phyloP scores from a whole-genome alignment of 2,329 filamentous ascomycete species.

The Clonostachys byssicola region DNA sequence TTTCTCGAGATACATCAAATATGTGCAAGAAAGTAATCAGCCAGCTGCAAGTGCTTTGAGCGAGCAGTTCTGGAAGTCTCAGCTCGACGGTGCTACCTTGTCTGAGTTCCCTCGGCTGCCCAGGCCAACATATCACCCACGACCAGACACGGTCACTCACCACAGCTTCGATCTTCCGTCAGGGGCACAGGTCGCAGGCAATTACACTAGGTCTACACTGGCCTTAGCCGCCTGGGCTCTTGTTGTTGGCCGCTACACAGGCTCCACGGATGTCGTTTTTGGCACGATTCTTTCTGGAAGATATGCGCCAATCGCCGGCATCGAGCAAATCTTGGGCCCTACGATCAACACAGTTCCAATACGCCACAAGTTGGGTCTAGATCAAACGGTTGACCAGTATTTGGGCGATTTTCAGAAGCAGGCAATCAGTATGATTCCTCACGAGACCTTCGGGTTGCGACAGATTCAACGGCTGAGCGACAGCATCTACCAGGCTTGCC shows the following conservation, averaged over 20 bases:
- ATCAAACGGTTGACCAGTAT: neutral
- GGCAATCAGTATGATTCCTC: neutral
- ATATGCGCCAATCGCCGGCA: slow-evolving; percentile 2
- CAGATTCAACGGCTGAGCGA: slow-evolving; percentile 3
- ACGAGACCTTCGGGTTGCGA: slow-evolving; percentile 1
- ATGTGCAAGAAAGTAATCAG: too few species aligned
- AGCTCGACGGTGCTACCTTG: too few species aligned
- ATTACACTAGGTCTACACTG: slow-evolving; percentile 8
- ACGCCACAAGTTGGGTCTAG: neutral
- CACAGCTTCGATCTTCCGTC: too few species aligned
- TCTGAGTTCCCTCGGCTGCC: too few species aligned
- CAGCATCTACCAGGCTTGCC: slow-evolving; percentile 1
- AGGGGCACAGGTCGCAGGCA: too few species aligned
- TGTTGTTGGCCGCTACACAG: neutral
- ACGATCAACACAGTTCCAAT: slow-evolving; percentile 5
- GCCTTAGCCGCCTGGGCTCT: slow-evolving; percentile 8
- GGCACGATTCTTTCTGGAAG: slow-evolving; percentile 3
- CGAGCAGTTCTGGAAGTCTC: too few species aligned
- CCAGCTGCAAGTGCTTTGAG: too few species aligned
- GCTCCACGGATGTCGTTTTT: slow-evolving; percentile 3
- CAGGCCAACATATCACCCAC: too few species aligned
- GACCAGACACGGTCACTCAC: too few species aligned
- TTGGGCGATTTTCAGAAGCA: too few species aligned
- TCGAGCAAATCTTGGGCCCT: slow-evolving; percentile 1
- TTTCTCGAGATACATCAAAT: slow-evolving; percentile 27